A percentile compares a stretch with the other conserved stretches of the same genome.
Evolutionary conservation across 1,139 yeast genomes (phyloP).

Genomic region (Nakaseomyces kungkrabaensis): DNA sequence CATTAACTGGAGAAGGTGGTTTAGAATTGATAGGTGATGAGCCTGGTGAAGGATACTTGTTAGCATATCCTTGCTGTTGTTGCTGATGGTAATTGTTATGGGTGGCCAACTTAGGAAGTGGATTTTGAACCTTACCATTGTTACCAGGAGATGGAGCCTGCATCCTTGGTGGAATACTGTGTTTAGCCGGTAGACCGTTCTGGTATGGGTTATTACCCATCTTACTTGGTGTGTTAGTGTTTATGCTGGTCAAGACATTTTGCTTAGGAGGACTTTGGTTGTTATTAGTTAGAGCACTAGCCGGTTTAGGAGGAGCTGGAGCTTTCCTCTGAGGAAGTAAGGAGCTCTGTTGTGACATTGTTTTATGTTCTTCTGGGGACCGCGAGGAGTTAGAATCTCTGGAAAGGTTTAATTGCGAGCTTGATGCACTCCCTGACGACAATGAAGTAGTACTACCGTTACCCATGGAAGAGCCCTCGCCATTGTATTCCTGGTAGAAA

Average conservation of each 20-base stretch:
- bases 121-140: conserved; percentile 4
- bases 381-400: neutral
- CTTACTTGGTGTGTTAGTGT: neutral
- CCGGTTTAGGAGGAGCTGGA: conserved; percentile 36
- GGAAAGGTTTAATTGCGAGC: neutral
- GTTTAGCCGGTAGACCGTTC: neutral
- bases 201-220: neutral
- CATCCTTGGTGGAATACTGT: neutral
- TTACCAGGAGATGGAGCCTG: conserved; percentile 2
- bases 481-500: conserved; percentile 46
- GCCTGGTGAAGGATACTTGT: conserved; percentile 4
- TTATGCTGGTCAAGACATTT: neutral
- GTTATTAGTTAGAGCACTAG: neutral
- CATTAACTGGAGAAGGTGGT: conserved; percentile 7
- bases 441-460: neutral
- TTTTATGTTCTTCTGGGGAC: neutral
- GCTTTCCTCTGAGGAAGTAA: conserved; percentile 39
- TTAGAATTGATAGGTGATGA: conserved; percentile 3
- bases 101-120: neutral
- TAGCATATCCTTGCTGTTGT: conserved; percentile 4
- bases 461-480: neutral
- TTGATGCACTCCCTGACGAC: neutral
- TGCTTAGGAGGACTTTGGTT: conserved; percentile 1
- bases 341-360: neutral
- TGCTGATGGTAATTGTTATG: conserved; percentile 19